Percentiles rank a stretch among this genome's conserved stretches.
Evolutionary conservation across 1,139 yeast species (phyloP).

Genomic region (Blastobotrys elegans): DNA sequence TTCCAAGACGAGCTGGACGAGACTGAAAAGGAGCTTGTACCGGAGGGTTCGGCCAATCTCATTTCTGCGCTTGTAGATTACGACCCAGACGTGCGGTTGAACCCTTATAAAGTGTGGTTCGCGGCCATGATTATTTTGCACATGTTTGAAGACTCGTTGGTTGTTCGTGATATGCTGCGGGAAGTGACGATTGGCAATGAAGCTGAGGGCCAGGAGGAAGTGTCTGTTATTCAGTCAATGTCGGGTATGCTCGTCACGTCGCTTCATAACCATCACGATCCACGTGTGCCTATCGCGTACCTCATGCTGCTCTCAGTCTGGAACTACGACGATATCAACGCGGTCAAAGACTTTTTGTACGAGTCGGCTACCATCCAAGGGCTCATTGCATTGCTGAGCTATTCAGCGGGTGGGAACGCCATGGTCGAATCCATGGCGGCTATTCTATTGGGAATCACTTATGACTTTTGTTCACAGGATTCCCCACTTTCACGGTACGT

Average conservation of each 20-base stretch:
- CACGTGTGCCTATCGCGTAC: conserved; percentile 75
- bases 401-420: conserved; percentile 52
- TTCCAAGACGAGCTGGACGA: conserved; percentile 30
- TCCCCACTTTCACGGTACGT: conserved; percentile 55
- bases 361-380: conserved; percentile 65
- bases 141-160: conserved; percentile 52
- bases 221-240: conserved; percentile 72
- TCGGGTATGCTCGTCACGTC: conserved; percentile 70
- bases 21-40: conserved; percentile 5
- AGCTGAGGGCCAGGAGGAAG: conserved; percentile 64
- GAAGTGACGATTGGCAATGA: conserved; percentile 60
- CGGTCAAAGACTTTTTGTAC: conserved; percentile 70
- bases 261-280: conserved; percentile 53
- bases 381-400: conserved; percentile 61
- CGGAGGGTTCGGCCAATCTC: conserved; percentile 42
- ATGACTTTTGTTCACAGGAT: conserved; percentile 69
- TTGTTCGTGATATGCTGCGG: conserved; percentile 48
- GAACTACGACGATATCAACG: conserved; percentile 72
- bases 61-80: conserved; percentile 70
- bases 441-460: conserved; percentile 67
- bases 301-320: conserved; percentile 69
- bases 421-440: conserved; percentile 74
- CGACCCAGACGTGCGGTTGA: conserved; percentile 67
- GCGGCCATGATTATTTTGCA: conserved; percentile 63
- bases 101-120: conserved; percentile 89